A percentile compares a stretch with the other conserved stretches of the same genome.
Conservation (phyloP, 805 yeast species). For the Vanderwaltozyma polyspora region DNA sequence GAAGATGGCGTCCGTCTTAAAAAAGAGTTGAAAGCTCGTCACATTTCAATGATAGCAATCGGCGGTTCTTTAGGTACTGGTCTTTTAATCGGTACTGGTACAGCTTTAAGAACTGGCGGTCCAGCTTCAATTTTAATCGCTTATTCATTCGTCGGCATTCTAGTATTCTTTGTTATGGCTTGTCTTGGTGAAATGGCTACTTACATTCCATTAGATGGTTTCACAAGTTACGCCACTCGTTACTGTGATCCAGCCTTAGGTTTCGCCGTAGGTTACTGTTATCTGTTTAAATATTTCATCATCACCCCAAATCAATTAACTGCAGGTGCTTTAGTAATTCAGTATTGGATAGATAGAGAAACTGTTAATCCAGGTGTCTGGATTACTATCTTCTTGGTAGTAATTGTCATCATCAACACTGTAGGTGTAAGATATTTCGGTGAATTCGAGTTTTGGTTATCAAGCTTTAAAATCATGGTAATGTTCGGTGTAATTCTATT, state of each 20-base stretch:
- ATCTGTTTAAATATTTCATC: constrained; percentile 36
- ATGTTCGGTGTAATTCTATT: constrained; percentile 57
- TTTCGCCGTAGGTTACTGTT: constrained; percentile 37
- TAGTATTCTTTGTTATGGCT: constrained; percentile 59
- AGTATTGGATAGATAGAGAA: constrained; percentile 34
- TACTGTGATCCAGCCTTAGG: constrained; percentile 41
- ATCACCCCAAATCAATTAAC: constrained; percentile 36
- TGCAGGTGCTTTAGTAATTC: constrained; percentile 37
- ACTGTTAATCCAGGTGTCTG: constrained; percentile 34
- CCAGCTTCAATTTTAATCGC: constrained; percentile 46
- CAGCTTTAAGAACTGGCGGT: constrained; percentile 60
- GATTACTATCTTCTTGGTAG: constrained; percentile 33
- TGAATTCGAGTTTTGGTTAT: constrained; percentile 38
- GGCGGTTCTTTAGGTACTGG: constrained; percentile 84
- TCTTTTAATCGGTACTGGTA: constrained; percentile 64
- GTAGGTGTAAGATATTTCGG: constrained; percentile 35
- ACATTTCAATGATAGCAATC: constrained; percentile 62
- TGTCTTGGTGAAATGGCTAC: constrained; percentile 63
- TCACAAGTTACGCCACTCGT: constrained; percentile 44
- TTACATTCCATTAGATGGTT: constrained; percentile 56
- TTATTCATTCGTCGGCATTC: constrained; percentile 57
- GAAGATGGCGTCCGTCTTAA: constrained; percentile 8
- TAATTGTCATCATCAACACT: constrained; percentile 28
- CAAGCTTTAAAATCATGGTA: constrained; percentile 52
- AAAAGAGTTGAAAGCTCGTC: constrained; percentile 38